A percentile compares a stretch with the other conserved stretches of the same genome.
Conservation (phyloP, 805 yeast genomes). For the Hanseniaspora nectarophila region DNA sequence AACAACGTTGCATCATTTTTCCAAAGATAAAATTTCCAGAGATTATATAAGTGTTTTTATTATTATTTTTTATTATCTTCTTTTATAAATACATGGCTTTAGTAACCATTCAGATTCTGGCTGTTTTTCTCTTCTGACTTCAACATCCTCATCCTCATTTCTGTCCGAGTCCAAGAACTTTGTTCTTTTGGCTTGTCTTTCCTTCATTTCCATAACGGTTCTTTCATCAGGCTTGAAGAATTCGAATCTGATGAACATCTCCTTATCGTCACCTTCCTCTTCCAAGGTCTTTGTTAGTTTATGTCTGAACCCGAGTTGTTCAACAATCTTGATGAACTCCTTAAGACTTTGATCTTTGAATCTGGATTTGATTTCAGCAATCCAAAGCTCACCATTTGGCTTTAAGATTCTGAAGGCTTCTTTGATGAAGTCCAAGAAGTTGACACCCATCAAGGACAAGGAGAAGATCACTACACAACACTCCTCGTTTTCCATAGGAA, state of each 20-base stretch:
- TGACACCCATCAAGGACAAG: constrained; percentile 93
- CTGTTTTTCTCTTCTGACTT: constrained; percentile 37
- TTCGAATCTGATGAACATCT: constrained; percentile 91
- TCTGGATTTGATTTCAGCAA: constrained; percentile 91
- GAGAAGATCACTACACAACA: constrained; percentile 88
- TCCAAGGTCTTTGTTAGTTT: constrained; percentile 53
- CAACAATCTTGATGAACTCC: constrained; percentile 72
- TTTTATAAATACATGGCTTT: constrained; percentile 90
- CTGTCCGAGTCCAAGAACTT: constrained; percentile 61
- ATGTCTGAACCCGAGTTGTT: constrained; percentile 73
- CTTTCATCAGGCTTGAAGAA: constrained; percentile 76
- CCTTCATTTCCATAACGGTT: constrained; percentile 48
- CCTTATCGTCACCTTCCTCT: constrained; percentile 44
- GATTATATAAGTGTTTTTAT: background rate
- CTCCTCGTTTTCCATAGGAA: constrained; percentile 68
- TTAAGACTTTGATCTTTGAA: constrained; percentile 63
- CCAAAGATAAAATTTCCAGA: background rate
- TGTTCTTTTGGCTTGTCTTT: constrained; percentile 48
- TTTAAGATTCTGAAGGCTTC: constrained; percentile 82
- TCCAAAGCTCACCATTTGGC: constrained; percentile 93
- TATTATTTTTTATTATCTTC: background rate
- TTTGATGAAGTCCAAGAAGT: constrained; percentile 76
- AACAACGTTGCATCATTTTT: constrained; percentile 6
- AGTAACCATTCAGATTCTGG: constrained; percentile 83
- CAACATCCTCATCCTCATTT: constrained; percentile 45